These are phyloP conservation scores for Penicillium frequentans DNA, from an alignment of 2,329 filamentous ascomycete species.

Conservation along the genomic window DNA sequence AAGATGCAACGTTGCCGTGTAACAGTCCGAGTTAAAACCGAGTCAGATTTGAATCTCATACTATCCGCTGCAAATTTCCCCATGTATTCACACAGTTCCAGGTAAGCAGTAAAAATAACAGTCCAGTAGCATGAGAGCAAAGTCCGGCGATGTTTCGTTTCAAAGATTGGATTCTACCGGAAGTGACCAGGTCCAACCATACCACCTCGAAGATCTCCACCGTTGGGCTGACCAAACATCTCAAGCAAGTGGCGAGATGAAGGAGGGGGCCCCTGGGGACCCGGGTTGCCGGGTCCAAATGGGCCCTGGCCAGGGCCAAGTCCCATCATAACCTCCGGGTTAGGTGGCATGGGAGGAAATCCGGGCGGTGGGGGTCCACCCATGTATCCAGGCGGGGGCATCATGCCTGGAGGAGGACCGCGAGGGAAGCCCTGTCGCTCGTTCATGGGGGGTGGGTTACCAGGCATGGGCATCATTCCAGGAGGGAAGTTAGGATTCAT, in stretches of 20 bases:
- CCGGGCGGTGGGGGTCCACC: slow-evolving; percentile 41
- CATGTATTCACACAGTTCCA: slow-evolving; percentile 13
- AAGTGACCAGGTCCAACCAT: slow-evolving; percentile 39
- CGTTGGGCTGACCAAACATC: slow-evolving; percentile 43
- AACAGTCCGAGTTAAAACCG: slow-evolving; percentile 7
- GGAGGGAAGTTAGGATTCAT: slow-evolving; percentile 42
- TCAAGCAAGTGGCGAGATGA: slow-evolving; percentile 44
- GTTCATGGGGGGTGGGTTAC: slow-evolving; percentile 41
- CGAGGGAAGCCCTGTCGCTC: slow-evolving; percentile 42
- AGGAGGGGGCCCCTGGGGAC: slow-evolving; percentile 39
- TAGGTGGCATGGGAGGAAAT: slow-evolving; percentile 42
- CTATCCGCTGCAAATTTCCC: slow-evolving; percentile 10
- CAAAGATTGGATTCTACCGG: slow-evolving; percentile 24
- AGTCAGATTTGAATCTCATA: slow-evolving; percentile 8
- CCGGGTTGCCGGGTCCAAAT: slow-evolving; percentile 36
- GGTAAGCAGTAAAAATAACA: slow-evolving; percentile 6
- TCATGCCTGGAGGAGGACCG: slow-evolving; percentile 44
- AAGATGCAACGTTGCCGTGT: slow-evolving; percentile 14
- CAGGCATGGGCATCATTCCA: slow-evolving; percentile 49
- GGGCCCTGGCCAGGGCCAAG: slow-evolving; percentile 35
- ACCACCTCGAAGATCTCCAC: slow-evolving; percentile 36
- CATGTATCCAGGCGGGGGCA: slow-evolving; percentile 48
- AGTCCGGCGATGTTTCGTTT: not conserved
- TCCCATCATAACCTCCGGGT: slow-evolving; percentile 40
- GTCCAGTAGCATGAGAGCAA: slow-evolving; percentile 1